Conservation (phyloP, 805 yeast species). For the Kluyveromyces siamensis region DNA sequence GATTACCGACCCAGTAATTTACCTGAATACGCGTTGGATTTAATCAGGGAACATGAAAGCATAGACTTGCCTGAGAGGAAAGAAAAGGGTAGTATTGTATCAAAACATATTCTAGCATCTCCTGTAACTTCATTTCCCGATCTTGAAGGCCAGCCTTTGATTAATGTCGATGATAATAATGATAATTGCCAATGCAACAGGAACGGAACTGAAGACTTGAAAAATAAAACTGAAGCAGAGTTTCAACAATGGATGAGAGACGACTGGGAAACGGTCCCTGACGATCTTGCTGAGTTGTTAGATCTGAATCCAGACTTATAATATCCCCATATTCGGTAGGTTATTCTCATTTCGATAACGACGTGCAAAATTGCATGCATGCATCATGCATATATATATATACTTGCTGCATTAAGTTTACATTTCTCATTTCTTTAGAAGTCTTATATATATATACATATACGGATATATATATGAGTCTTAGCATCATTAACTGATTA, state of each 20-base stretch:
- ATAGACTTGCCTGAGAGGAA: constrained; percentile 4
- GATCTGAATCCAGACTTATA: constrained; percentile 9
- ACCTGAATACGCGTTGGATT: constrained; percentile 28
- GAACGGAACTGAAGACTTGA: constrained; percentile 5
- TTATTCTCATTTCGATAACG: neutral
- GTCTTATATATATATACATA: constrained; percentile 1
- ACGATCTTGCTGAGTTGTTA: constrained; percentile 22
- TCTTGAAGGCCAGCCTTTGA: neutral
- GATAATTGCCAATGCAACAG: constrained; percentile 4
- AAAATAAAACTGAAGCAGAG: constrained; percentile 7
- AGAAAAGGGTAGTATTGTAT: neutral
- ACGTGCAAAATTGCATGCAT: too few species aligned
- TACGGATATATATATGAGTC: neutral
- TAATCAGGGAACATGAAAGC: constrained; percentile 15
- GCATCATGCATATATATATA: neutral
- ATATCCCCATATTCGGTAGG: too few species aligned
- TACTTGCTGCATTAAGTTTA: neutral
- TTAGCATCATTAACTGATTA: constrained; percentile 3
- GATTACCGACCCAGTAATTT: constrained; percentile 40
- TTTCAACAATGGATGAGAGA: constrained; percentile 23
- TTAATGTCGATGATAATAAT: neutral
- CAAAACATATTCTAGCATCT: constrained; percentile 2
- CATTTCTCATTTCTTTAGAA: constrained; percentile 4
- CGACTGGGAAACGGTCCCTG: constrained; percentile 29
- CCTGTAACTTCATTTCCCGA: constrained; percentile 3